Percentiles rank a stretch among this genome's conserved stretches.
These are phyloP conservation scores for Ceratocystiopsis sp. DNA, from an alignment of 2,329 filamentous ascomycete species.

Conservation along the genomic window DNA sequence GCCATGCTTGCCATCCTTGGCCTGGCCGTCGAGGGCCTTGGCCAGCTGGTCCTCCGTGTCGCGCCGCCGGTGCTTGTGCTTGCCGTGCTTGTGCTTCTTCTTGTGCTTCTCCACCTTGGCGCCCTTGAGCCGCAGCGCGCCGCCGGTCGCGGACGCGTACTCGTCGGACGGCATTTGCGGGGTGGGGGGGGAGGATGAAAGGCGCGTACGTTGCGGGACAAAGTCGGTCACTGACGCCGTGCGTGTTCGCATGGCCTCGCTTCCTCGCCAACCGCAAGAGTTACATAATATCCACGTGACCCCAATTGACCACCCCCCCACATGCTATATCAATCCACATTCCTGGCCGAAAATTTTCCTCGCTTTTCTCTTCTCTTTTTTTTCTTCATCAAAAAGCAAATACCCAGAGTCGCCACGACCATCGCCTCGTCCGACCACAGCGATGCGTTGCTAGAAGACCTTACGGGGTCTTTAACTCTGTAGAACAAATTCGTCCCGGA, in stretches of 20 bases:
- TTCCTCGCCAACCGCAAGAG: not conserved
- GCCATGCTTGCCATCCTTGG: conserved; percentile 4
- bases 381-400: conserved; percentile 42
- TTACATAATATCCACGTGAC: no score
- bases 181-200: not conserved
- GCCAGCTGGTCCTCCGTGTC: conserved; percentile 2
- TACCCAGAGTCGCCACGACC: conserved; percentile 46
- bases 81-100: conserved; percentile 32
- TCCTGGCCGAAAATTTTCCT: conserved; percentile 8
- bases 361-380: conserved; percentile 21
- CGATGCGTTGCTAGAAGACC: conserved; percentile 43
- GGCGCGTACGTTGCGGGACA: not conserved
- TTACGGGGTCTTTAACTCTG: conserved; percentile 21
- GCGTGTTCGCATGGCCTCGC: not conserved
- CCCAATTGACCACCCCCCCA: not conserved
- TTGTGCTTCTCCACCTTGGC: conserved; percentile 45
- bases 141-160: conserved; percentile 48
- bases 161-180: conserved; percentile 53
- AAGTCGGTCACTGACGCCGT: not conserved
- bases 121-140: conserved; percentile 76
- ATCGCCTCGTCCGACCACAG: conserved; percentile 38
- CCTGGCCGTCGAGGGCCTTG: no score
- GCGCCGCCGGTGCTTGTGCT: conserved; percentile 8
- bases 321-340: not conserved
- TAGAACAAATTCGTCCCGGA: conserved; percentile 38